These are phyloP conservation scores for Ambrosia artemisiifolia DNA, from an alignment of 129 eudicot genomes.

Conservation along the genomic window DNA sequence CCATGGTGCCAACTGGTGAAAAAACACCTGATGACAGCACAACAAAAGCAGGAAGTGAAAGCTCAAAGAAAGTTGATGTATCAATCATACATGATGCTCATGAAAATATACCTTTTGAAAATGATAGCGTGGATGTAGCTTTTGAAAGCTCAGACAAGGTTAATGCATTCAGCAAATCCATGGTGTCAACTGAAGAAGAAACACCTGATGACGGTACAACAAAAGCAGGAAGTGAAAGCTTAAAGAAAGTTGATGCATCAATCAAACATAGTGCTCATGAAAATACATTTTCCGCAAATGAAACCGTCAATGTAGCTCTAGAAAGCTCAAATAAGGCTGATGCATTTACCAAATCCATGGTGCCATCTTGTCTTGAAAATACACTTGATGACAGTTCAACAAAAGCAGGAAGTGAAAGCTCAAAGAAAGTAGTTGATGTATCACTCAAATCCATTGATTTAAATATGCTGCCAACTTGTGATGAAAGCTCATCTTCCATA, in stretches of 20 bases:
- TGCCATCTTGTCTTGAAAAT: background rate
- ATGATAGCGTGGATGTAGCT: background rate
- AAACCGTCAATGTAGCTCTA: background rate
- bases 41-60: background rate
- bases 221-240: background rate
- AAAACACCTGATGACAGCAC: background rate
- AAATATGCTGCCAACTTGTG: conserved; percentile 5
- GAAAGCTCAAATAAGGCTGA: conserved; percentile 9
- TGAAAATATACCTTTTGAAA: background rate
- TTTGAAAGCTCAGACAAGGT: conserved; percentile 12
- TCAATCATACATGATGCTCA: background rate
- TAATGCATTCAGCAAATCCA: background rate
- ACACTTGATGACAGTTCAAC: background rate
- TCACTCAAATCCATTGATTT: background rate
- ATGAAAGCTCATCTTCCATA: background rate
- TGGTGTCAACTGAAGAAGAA: background rate
- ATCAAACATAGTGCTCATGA: background rate
- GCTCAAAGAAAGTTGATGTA: background rate
- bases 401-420: background rate
- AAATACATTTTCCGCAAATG: background rate
- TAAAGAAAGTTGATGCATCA: background rate
- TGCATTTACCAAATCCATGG: background rate
- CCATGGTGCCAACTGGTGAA: background rate
- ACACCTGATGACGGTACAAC: background rate
- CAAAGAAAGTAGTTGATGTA: background rate